These are phyloP conservation scores for Saccharomyces hybrid DNA, from an alignment of 1,139 yeast genomes.

Conservation along the genomic window DNA sequence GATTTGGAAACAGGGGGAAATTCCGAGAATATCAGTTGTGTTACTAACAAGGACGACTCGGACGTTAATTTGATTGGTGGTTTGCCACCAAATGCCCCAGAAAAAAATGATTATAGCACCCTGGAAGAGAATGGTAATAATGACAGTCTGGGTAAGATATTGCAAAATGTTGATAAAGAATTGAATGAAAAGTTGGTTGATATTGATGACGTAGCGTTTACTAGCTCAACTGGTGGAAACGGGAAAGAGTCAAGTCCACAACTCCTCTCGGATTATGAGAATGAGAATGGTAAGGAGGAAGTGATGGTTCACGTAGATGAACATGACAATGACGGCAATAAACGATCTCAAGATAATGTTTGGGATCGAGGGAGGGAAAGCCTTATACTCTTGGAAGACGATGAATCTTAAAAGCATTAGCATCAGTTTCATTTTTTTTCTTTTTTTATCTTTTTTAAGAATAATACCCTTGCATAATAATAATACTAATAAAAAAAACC, in stretches of 20 bases:
- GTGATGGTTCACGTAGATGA: too few relatives aligned
- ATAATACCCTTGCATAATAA: background rate
- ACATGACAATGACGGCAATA: too few relatives aligned
- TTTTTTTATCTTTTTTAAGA: background rate
- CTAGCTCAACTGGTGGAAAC: background rate
- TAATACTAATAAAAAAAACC: background rate
- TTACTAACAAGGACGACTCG: background rate
- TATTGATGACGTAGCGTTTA: background rate
- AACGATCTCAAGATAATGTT: background rate
- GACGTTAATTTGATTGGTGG: background rate
- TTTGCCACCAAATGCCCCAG: constrained; percentile 13
- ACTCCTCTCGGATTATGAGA: background rate
- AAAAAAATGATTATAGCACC: constrained; percentile 16
- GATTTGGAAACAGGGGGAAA: background rate
- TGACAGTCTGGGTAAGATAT: constrained; percentile 4
- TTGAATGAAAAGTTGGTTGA: constrained; percentile 7
- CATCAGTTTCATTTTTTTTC: too few relatives aligned
- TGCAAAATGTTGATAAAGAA: constrained; percentile 9
- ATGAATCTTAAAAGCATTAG: background rate
- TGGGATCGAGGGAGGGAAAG: background rate
- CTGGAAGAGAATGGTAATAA: constrained; percentile 7
- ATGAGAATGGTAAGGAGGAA: background rate
- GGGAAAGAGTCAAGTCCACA: background rate
- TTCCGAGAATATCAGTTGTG: background rate
- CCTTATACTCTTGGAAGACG: background rate